Evolutionary conservation across 2,329 filamentous ascomycete species (phyloP).

Genomic region (Aureobasidium leucospermi): DNA sequence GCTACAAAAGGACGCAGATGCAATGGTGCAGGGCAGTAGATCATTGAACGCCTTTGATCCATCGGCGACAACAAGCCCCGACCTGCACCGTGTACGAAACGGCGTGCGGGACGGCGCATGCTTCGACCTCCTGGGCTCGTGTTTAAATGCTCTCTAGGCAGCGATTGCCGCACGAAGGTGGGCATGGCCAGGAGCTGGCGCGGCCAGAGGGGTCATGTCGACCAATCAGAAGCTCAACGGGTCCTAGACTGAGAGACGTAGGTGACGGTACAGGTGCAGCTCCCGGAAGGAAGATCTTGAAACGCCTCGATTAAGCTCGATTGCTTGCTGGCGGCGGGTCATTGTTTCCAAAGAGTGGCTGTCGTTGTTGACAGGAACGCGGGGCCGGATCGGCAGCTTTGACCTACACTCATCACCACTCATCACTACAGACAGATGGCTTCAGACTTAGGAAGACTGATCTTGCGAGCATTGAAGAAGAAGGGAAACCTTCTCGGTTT

Average conservation of each 20-base stretch:
- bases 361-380: conserved; percentile 6
- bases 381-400: conserved; percentile 13
- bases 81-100: neutral
- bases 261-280: neutral
- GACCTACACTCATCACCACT: neutral
- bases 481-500: neutral
- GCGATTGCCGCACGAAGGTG: conserved; percentile 4
- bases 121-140: conserved; percentile 1
- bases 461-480: neutral
- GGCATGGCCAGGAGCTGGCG: conserved; percentile 6
- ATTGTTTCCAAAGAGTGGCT: conserved; percentile 7
- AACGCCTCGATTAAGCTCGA: conserved; percentile 12
- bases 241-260: neutral
- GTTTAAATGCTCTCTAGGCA: conserved; percentile 6
- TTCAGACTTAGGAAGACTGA: neutral
- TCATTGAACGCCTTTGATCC: conserved; percentile 3
- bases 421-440: neutral
- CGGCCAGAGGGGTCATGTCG: neutral
- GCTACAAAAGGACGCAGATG: conserved; percentile 4
- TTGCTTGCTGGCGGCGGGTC: conserved; percentile 1
- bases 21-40: neutral
- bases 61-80: conserved; percentile 4
- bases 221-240: neutral
- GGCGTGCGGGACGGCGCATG: neutral
- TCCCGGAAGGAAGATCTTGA: conserved; percentile 8